Conservation (phyloP, 2,329 filamentous ascomycete genomes). For the Grosmannia penicillata region DNA sequence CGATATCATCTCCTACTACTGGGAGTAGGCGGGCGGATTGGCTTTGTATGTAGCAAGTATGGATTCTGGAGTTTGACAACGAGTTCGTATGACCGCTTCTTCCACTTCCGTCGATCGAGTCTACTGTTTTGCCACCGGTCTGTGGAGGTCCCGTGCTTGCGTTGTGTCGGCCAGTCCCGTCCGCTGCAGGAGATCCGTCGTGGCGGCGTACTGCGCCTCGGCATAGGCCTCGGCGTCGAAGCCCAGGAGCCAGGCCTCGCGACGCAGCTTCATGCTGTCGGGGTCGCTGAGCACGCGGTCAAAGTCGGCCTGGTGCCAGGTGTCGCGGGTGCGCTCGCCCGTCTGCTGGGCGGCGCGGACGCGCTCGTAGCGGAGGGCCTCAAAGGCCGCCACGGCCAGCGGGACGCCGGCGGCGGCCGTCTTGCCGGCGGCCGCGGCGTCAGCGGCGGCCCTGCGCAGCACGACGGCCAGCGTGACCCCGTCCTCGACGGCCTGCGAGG, state of each 20-base stretch:
- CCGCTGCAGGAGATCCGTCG: constrained; percentile 6
- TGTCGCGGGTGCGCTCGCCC: constrained; percentile 17
- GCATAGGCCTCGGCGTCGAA: constrained; percentile 17
- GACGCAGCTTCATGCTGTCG: constrained; percentile 14
- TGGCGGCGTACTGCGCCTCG: constrained; percentile 13
- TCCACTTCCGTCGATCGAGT: no score
- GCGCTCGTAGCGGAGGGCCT: constrained; percentile 17
- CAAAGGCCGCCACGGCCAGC: constrained; percentile 15
- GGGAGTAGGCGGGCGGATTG: constrained; percentile 17
- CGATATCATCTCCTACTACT: constrained; percentile 41
- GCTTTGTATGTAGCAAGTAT: not conserved
- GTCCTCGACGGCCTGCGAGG: constrained; percentile 38
- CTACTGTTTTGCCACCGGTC: not conserved
- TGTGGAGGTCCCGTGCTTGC: constrained; percentile 7
- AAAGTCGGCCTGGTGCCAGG: constrained; percentile 19
- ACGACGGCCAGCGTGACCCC: constrained; percentile 28
- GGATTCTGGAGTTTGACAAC: not conserved
- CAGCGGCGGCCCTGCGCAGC: constrained; percentile 27
- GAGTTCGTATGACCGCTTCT: not conserved
- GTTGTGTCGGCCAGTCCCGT: constrained; percentile 6
- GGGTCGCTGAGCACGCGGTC: constrained; percentile 14
- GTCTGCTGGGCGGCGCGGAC: constrained; percentile 18
- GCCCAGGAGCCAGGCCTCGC: constrained; percentile 17
- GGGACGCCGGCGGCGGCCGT: constrained; percentile 12
- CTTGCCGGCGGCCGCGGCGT: constrained; percentile 27